phyloP scores from a whole-genome alignment of 176 grass and related monocot species.

The Oryza meyeriana region DNA sequence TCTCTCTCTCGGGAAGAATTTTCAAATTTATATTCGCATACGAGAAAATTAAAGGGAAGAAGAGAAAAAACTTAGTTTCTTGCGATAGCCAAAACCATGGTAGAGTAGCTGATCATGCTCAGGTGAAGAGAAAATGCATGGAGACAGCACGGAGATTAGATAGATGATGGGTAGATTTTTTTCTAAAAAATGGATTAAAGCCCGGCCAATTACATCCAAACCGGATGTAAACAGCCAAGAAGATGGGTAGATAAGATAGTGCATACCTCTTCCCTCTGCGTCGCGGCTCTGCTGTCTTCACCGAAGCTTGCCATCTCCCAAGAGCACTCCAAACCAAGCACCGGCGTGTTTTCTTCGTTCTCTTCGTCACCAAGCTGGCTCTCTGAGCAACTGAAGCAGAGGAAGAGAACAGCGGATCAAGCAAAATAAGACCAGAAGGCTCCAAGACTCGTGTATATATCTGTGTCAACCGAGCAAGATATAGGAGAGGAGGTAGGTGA shows the following conservation, averaged over 20 bases:
- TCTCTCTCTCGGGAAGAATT: neutral
- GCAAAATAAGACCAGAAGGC: neutral
- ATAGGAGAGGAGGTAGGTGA: constrained; percentile 20
- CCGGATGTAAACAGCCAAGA: too few species aligned
- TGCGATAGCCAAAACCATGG: neutral
- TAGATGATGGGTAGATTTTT: neutral
- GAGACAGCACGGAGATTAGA: neutral
- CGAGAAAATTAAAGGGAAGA: neutral
- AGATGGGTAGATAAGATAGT: too few species aligned
- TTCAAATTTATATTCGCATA: neutral
- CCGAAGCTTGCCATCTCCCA: constrained; percentile 30
- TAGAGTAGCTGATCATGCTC: neutral
- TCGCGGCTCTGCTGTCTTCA: neutral
- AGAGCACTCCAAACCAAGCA: neutral
- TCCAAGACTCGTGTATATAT: neutral
- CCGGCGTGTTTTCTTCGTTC: neutral
- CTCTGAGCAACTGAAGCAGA: neutral
- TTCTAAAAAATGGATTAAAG: too few species aligned
- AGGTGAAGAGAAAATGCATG: neutral
- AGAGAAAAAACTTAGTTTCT: neutral
- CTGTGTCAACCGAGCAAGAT: neutral
- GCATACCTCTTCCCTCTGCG: constrained; percentile 37
- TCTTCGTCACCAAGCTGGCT: neutral
- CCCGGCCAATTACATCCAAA: too few species aligned
- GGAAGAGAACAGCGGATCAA: neutral